Evolutionary conservation across 495 filamentous ascomycete species (phyloP), one percentile per base, ranked within the genome.

Genomic region (Tuber calosporum): DNA sequence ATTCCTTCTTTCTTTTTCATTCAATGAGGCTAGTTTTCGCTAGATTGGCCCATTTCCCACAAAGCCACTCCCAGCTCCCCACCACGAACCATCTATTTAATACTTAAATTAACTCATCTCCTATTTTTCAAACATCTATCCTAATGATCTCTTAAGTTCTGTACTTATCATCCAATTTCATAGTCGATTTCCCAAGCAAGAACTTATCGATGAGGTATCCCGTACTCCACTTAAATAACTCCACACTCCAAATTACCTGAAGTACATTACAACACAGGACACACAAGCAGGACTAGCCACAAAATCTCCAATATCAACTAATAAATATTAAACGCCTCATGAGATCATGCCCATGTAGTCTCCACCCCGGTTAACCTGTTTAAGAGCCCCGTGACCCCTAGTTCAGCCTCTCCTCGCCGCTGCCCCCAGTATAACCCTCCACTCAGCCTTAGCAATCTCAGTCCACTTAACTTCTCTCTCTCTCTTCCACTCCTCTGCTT

Each of bases 381-480:
- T 11, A 53, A n/a, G 8, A 62, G 34, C 15, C 53, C 13, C 5
- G 53, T 17, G 34, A 34, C 15, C 11, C 26, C 26, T 1, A 30
- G 9, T 62, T 17, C 53, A 30, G 26, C 53, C 53, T 34, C 15
- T 7, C 45, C 6, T n/a, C 53, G 6, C 26, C 17, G 0, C 19
- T 42, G 22, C 30, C 39, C 68, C 37, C 34, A 78, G 40, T 17
- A 77, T 62, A 38, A n/a, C 8, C 26, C 71, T n/a, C 75, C 76
- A 78, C 62, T 77, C 75, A 39, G 38, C 22, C 34, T 73, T 48
- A 7, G 76, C 75, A 53, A 78, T 73, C 67, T n/a, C 22, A 37
- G 75, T 45, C 76, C 76, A 78, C 58, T 22, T 73, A 2, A 7
- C 73, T 69, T 78, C 76, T 17, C 74, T 78, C 42, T 39, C 42